A percentile compares a stretch with the other conserved stretches of the same genome.
phyloP scores from a whole-genome alignment of 345 rosid species.

The Salix koriyanagi region DNA sequence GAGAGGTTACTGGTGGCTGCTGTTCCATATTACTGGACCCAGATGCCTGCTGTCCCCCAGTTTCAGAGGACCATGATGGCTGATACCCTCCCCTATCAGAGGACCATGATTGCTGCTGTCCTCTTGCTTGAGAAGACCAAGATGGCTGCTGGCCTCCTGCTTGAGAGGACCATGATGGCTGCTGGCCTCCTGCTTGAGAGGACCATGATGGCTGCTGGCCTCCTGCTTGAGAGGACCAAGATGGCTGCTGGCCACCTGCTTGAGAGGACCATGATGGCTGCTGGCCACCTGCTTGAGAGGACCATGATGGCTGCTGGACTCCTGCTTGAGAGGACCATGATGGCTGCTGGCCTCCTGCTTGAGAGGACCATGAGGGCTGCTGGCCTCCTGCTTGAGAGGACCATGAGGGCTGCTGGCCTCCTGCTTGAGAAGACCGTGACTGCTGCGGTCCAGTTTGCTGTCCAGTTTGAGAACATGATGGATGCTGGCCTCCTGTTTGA shows the following conservation, averaged over 20 bases:
- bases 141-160: conserved; percentile 2
- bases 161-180: conserved; percentile 15
- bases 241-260: conserved; percentile 1
- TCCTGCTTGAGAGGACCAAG: neutral
- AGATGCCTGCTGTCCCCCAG: neutral
- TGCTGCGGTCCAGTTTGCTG: neutral
- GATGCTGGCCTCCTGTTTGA: neutral
- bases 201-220: conserved; percentile 4
- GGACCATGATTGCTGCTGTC: conserved; percentile 8
- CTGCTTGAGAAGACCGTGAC: neutral
- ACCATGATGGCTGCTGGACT: neutral
- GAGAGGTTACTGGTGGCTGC: neutral
- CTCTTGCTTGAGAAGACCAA: conserved; percentile 1
- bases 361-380: conserved; percentile 7
- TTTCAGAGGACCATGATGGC: conserved; percentile 4
- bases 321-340: neutral
- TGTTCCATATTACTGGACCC: neutral
- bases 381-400: neutral
- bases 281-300: neutral
- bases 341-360: conserved; percentile 4
- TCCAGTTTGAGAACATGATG: neutral
- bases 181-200: conserved; percentile 1
- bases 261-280: neutral
- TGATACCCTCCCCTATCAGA: conserved; percentile 1
- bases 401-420: neutral